Evolutionary conservation across 306 rosid species (phyloP).

Genomic region (Mimosa bimucronata): DNA sequence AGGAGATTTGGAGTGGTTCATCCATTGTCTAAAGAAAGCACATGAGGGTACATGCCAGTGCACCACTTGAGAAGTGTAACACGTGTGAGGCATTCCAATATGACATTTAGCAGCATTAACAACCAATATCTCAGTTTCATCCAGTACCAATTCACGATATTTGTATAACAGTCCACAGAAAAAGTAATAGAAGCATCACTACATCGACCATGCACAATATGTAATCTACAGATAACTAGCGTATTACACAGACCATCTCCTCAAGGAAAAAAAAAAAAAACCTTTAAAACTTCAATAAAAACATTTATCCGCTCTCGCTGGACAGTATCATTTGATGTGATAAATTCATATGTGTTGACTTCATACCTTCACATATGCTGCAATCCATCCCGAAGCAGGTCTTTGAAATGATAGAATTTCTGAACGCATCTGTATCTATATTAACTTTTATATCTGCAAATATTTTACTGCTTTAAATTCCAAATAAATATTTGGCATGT

Average conservation of each 20-base stretch:
- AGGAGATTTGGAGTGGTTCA: not conserved
- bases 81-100: not conserved
- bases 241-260: not conserved
- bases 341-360: not conserved
- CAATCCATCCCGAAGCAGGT: not conserved
- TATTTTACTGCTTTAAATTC: not conserved
- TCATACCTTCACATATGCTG: not conserved
- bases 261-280: not conserved
- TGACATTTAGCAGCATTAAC: not conserved
- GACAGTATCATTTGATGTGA: not conserved
- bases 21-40: not conserved
- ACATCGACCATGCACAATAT: not conserved
- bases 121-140: not conserved
- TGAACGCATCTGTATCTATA: not conserved
- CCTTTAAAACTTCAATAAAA: slow-evolving; percentile 5
- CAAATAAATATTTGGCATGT: slow-evolving; percentile 4
- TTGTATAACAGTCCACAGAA: not conserved
- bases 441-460: not conserved
- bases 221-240: not conserved
- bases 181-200: not conserved
- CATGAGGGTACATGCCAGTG: not conserved
- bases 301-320: not conserved
- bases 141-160: not conserved
- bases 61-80: not conserved
- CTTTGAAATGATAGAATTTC: not conserved